phyloP scores from a whole-genome alignment of 1,139 yeast genomes.

The Nakaseomyces bracarensis region DNA sequence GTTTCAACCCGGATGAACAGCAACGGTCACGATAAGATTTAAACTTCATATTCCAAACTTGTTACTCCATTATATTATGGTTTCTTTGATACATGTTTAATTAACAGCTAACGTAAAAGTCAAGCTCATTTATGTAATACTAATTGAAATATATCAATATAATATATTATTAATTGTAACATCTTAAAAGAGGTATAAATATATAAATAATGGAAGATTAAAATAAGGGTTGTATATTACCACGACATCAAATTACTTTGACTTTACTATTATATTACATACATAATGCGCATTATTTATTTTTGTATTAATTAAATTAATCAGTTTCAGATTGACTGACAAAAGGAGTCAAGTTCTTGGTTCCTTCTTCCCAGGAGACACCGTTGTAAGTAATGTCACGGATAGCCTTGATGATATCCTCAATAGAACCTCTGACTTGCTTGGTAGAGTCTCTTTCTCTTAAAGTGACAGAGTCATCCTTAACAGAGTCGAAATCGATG shows the following conservation, averaged over 20 bases:
- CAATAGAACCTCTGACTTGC: conserved; percentile 90
- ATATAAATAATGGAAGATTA: no score
- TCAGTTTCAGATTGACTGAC: conserved; percentile 40
- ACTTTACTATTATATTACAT: not conserved
- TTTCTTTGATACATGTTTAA: not conserved
- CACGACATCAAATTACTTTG: no score
- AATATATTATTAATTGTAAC: no score
- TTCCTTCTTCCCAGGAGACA: conserved; percentile 77
- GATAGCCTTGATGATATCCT: conserved; percentile 71
- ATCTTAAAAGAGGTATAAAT: no score
- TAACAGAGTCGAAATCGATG: conserved; percentile 87
- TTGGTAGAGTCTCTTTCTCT: conserved; percentile 97
- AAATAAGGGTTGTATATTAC: not conserved
- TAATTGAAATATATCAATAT: not conserved
- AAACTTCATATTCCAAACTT: not conserved
- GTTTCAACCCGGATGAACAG: not conserved
- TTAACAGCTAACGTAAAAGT: no score
- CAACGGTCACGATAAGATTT: not conserved
- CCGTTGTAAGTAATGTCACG: conserved; percentile 68
- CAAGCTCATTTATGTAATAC: not conserved
- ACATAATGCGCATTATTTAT: conserved; percentile 3
- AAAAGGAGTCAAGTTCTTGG: conserved; percentile 56
- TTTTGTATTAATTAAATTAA: not conserved
- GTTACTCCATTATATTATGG: not conserved
- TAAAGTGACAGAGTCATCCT: conserved; percentile 84